Percentiles rank a stretch among this genome's conserved stretches.
Evolutionary conservation across 352 stramenopile genomes (phyloP).

Genomic region (Phytophthora sansomeana): DNA sequence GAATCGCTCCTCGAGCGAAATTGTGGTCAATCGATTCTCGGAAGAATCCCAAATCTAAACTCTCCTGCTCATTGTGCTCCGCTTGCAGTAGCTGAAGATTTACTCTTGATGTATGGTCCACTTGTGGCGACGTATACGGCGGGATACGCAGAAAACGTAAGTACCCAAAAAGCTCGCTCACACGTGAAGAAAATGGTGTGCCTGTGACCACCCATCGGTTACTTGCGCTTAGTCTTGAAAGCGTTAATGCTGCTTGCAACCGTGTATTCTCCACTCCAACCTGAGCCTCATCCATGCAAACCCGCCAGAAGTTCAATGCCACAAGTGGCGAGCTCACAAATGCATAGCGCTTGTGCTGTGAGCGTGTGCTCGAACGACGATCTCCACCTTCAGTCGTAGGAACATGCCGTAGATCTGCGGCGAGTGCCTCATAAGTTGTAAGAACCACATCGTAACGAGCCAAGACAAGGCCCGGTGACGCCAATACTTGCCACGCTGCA

Average conservation of each 20-base stretch:
- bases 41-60: conserved; percentile 42
- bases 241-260: conserved; percentile 84
- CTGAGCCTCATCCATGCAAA: conserved; percentile 95
- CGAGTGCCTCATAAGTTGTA: conserved; percentile 91
- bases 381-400: conserved; percentile 41
- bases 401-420: conserved; percentile 83
- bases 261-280: conserved; percentile 84
- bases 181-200: conserved; percentile 85
- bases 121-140: conserved; percentile 37
- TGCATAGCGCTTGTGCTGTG: conserved; percentile 77
- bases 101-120: neutral
- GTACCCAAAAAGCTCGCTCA: conserved; percentile 89
- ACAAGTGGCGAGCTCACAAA: conserved; percentile 91
- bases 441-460: conserved; percentile 91
- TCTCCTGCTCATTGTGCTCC: conserved; percentile 34
- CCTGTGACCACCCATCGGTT: conserved; percentile 92
- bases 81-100: conserved; percentile 16
- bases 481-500: conserved; percentile 64
- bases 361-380: conserved; percentile 68
- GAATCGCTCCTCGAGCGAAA: conserved; percentile 48
- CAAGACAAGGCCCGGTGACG: conserved; percentile 52
- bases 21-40: conserved; percentile 41
- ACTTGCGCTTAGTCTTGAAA: conserved; percentile 66
- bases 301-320: conserved; percentile 88
- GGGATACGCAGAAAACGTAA: conserved; percentile 74